Evolutionary conservation across 768 basidiomycete genomes (phyloP).

Genomic region (Hygrophorus russula): DNA sequence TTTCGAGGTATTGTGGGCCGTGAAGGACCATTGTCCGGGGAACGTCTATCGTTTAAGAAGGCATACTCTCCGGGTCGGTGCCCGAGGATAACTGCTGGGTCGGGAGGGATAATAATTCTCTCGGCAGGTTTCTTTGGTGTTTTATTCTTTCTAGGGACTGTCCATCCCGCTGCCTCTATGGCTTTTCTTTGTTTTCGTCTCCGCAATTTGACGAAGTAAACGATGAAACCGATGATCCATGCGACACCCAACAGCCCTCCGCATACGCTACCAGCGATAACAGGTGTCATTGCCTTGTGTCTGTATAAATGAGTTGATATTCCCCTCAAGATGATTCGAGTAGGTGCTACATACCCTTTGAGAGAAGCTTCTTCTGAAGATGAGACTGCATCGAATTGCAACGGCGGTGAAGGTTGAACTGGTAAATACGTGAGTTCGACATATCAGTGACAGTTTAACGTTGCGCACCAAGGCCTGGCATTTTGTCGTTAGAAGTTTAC

Average conservation of each 20-base stretch:
- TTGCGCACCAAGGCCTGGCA: too few relatives aligned
- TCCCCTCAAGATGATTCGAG: neutral
- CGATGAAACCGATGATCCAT: conserved; percentile 44
- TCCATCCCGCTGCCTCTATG: conserved; percentile 25
- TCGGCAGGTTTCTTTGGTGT: conserved; percentile 16
- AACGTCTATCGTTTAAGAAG: neutral
- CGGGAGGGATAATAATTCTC: conserved; percentile 48
- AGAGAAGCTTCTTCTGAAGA: conserved; percentile 30
- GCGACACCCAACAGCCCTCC: conserved; percentile 38
- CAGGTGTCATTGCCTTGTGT: conserved; percentile 44
- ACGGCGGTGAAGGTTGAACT: too few relatives aligned
- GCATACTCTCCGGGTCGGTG: conserved; percentile 29
- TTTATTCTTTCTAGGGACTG: conserved; percentile 2
- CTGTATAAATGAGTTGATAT: conserved; percentile 16
- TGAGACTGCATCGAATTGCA: conserved; percentile 12
- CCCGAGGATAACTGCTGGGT: conserved; percentile 54
- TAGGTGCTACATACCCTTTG: conserved; percentile 21
- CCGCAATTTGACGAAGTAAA: conserved; percentile 46
- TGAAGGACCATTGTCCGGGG: neutral
- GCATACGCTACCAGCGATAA: conserved; percentile 49
- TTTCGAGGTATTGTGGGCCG: neutral
- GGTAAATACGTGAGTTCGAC: too few relatives aligned
- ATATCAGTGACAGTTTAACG: too few relatives aligned
- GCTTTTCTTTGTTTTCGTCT: conserved; percentile 35
- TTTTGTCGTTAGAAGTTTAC: too few relatives aligned